These are phyloP conservation scores for Dinochytrium kinnereticum DNA, from an alignment of 371 early-diverging fungal genomes.

Conservation along the genomic window DNA sequence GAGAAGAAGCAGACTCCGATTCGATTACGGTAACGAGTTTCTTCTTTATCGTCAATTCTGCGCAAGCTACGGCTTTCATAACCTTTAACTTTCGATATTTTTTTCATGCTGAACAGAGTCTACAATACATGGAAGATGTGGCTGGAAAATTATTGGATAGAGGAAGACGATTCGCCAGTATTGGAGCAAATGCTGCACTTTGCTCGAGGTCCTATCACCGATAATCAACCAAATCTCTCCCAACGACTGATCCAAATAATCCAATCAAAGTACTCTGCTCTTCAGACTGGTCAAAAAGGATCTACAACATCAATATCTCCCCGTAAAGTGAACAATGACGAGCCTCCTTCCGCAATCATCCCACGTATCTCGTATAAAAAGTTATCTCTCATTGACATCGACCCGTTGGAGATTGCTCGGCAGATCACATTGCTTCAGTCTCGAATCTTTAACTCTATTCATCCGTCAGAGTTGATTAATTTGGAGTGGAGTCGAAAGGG, in stretches of 20 bases:
- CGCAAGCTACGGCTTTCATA: too few species aligned
- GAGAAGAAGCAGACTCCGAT: conserved; percentile 87
- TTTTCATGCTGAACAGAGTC: conserved; percentile 64
- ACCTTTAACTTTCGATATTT: not conserved
- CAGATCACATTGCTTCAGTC: conserved; percentile 90
- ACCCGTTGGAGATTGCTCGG: conserved; percentile 88
- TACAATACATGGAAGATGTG: conserved; percentile 90
- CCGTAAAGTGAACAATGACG: conserved; percentile 13
- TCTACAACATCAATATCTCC: conserved; percentile 5
- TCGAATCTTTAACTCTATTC: conserved; percentile 76
- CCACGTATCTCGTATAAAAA: conserved; percentile 37
- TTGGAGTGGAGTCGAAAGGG: conserved; percentile 80
- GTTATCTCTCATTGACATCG: conserved; percentile 74
- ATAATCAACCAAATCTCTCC: conserved; percentile 69
- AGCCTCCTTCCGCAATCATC: conserved; percentile 37
- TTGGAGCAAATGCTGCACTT: conserved; percentile 79
- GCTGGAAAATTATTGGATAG: conserved; percentile 86
- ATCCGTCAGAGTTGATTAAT: conserved; percentile 83
- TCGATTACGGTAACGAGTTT: conserved; percentile 56
- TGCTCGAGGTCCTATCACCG: conserved; percentile 74
- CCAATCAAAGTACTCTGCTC: conserved; percentile 19
- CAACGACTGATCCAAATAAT: conserved; percentile 36
- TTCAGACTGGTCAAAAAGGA: not conserved
- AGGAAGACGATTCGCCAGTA: conserved; percentile 66
- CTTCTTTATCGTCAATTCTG: not conserved